Conservation (phyloP, 2,329 filamentous ascomycete species). For the Gaeumannomyces sp. region DNA sequence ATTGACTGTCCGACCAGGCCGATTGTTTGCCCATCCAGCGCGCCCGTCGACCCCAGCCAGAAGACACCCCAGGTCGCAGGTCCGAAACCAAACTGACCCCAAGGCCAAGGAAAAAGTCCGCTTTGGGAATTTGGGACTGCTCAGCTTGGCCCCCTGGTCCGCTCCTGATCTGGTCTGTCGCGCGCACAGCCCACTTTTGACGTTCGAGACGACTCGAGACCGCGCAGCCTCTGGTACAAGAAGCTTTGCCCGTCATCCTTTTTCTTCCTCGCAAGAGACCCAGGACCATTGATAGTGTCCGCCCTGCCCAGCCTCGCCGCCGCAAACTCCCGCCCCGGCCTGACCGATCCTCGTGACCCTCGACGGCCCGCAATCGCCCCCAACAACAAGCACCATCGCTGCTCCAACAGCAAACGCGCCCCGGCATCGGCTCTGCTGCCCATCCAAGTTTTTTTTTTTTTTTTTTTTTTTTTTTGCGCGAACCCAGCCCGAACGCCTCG, state of each 20-base stretch:
- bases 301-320: background rate
- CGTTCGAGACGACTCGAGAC: background rate
- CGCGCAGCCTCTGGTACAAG: background rate
- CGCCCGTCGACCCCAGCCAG: background rate
- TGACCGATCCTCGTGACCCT: background rate
- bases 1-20: background rate
- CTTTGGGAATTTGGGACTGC: background rate
- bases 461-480: background rate
- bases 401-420: background rate
- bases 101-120: background rate
- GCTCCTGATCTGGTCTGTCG: background rate
- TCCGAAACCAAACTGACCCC: background rate
- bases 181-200: background rate
- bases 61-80: background rate
- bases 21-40: background rate
- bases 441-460: slow-evolving; percentile 1
- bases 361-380: background rate
- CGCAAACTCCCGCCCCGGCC: background rate
- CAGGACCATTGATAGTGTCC: background rate
- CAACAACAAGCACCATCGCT: background rate
- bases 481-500: background rate
- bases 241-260: background rate
- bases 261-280: background rate
- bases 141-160: background rate
- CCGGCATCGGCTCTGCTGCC: background rate